phyloP scores from a whole-genome alignment of 768 basidiomycete genomes.

The Tephrocybe sp. region DNA sequence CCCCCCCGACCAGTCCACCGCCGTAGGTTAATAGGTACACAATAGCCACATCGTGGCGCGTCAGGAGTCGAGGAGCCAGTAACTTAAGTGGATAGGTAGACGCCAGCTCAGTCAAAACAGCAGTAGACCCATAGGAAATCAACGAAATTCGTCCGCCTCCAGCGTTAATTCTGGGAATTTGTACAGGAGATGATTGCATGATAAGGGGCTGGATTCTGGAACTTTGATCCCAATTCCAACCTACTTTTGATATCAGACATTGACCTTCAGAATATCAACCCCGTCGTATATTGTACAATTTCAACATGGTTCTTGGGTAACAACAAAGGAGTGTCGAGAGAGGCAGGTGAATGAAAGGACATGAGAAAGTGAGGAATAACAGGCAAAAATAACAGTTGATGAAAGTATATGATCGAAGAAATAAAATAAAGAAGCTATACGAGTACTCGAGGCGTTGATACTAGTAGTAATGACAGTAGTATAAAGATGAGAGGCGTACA shows the following conservation, averaged over 20 bases:
- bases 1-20: constrained; percentile 88
- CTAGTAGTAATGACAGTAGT: constrained; percentile 15
- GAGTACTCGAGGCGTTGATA: constrained; percentile 11
- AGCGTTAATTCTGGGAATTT: constrained; percentile 29
- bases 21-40: constrained; percentile 87
- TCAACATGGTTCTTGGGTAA: constrained; percentile 18
- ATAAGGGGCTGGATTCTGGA: constrained; percentile 6
- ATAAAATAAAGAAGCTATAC: constrained; percentile 24
- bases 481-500: constrained; percentile 11
- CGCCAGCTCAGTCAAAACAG: constrained; percentile 69
- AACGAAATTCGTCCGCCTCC: constrained; percentile 63
- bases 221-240: not conserved
- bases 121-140: constrained; percentile 48
- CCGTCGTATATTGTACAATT: constrained; percentile 7
- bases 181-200: constrained; percentile 13
- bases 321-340: constrained; percentile 14
- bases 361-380: constrained; percentile 17
- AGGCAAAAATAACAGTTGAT: constrained; percentile 24
- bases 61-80: constrained; percentile 65
- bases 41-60: constrained; percentile 51
- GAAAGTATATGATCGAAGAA: constrained; percentile 22
- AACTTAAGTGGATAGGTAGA: constrained; percentile 88
- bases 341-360: constrained; percentile 3
- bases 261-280: too few relatives aligned
- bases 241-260: too few relatives aligned